These are phyloP conservation scores for Didymella exigua DNA, from an alignment of 2,329 filamentous ascomycete species.

Conservation along the genomic window DNA sequence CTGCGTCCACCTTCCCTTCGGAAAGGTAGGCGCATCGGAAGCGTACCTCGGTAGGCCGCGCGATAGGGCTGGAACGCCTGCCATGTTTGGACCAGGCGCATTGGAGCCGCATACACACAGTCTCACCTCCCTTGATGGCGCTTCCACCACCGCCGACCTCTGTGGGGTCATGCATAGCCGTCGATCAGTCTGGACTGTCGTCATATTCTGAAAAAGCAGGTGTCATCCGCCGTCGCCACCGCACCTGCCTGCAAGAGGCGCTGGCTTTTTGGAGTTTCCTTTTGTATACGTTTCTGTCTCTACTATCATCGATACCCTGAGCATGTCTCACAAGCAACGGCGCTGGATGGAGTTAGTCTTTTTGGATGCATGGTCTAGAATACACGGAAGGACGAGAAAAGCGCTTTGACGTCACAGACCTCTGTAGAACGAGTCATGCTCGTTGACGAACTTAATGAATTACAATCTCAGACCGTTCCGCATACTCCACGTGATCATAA, in stretches of 20 bases:
- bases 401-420: not conserved
- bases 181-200: constrained; percentile 8
- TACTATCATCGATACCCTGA: constrained; percentile 31
- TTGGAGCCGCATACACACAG: constrained; percentile 12
- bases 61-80: constrained; percentile 7
- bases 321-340: constrained; percentile 25
- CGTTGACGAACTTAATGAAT: not conserved
- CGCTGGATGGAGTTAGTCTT: constrained; percentile 24
- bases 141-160: constrained; percentile 1
- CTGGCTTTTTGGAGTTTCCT: not conserved
- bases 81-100: constrained; percentile 16
- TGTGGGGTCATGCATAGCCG: constrained; percentile 13
- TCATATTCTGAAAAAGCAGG: constrained; percentile 1
- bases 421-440: not conserved
- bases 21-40: constrained; percentile 31
- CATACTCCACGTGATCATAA: not conserved
- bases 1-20: constrained; percentile 40
- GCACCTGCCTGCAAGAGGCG: too few species aligned
- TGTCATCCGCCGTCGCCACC: constrained; percentile 1
- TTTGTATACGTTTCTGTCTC: constrained; percentile 13
- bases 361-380: not conserved
- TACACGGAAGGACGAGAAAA: constrained; percentile 2
- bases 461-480: not conserved
- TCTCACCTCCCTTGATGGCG: constrained; percentile 22
- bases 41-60: constrained; percentile 22